phyloP scores from a whole-genome alignment of 2,329 filamentous ascomycete genomes.

The Diplocarpon mali region DNA sequence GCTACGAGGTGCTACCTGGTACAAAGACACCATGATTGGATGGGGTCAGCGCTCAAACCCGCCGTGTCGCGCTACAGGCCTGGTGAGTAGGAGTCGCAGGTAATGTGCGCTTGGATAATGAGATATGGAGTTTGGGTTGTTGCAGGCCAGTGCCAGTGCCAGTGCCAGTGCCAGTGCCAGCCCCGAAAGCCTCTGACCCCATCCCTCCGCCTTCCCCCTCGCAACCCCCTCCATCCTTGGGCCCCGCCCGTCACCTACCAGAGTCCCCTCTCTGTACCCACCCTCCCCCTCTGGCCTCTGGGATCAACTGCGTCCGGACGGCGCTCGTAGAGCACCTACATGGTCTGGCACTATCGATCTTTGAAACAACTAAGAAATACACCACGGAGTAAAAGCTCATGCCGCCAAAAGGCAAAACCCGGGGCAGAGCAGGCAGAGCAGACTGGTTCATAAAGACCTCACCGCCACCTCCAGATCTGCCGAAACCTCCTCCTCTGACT shows the following conservation, averaged over 20 bases:
- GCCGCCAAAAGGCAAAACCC: background rate
- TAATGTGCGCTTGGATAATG: too few species aligned
- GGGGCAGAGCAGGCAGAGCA: conserved; percentile 5
- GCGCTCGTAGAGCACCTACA: too few species aligned
- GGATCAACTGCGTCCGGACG: background rate
- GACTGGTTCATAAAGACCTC: conserved; percentile 20
- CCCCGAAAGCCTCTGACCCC: background rate
- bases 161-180: background rate
- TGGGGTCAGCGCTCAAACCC: too few species aligned
- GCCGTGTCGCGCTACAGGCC: too few species aligned
- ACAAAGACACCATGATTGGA: too few species aligned
- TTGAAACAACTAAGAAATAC: conserved; percentile 18
- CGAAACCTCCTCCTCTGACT: too few species aligned
- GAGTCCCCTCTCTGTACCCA: too few species aligned
- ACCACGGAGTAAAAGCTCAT: background rate
- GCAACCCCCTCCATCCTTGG: background rate
- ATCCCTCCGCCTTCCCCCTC: background rate
- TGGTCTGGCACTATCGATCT: conserved; percentile 13
- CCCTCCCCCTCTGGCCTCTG: conserved; percentile 3
- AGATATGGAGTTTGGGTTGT: too few species aligned
- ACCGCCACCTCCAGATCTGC: conserved; percentile 10
- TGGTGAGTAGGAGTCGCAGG: too few species aligned
- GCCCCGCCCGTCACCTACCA: too few species aligned
- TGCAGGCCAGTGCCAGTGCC: background rate
- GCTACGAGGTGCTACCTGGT: too few species aligned